Base-by-base conservation (phyloP, 225 moss, liverwort and hornwort species). In the Takakia lepidozioides region DNA sequence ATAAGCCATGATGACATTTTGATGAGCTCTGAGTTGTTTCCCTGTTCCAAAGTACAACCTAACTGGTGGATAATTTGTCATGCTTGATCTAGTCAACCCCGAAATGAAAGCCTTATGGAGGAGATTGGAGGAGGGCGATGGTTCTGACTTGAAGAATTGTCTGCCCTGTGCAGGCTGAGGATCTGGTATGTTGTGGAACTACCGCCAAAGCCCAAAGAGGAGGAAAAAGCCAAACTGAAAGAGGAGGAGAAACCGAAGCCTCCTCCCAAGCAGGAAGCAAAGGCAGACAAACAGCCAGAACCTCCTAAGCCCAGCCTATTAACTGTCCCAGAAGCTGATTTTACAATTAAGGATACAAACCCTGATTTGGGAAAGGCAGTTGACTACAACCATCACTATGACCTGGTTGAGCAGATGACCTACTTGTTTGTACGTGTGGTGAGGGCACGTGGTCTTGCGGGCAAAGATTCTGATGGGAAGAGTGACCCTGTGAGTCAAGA, bases 371-470 rank as follows among this genome's bases (percentile, higher is more conserved):
- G 90, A 1, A 67, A 68, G 25, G 87, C 86, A 2, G 84, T 95
- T 19, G 90, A 95, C 30, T 84, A 87, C 46, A 74, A 63, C 10
- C 74, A 87, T 11, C 95, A 95, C 42, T 95, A 59, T 52, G 95
- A 95, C 48, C 84, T 95, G 0, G 95, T 95, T 1, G 90, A 95
- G 50, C 66, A 84, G 25, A 95, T 95, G 95, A 35, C 71, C 2
- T 95, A 86, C 25, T 56, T 95, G 6, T 95, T 84, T 21, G 64
- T 95, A 0, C 80, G 80, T 1, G 82, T 85, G 1, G 85, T 90
- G 3, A 75, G 75, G 43, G 90, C 95, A 4, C 69, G 95, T 1
- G 62, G 63, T 44, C 65, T 95, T 14, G 65, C 87, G 47, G 84
- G 80, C 0, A 90, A 85, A 49, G 90, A 87, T 38, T 66, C 62